Evolutionary conservation across 441 rosid species (phyloP).

Genomic region (Populus hybrid): DNA sequence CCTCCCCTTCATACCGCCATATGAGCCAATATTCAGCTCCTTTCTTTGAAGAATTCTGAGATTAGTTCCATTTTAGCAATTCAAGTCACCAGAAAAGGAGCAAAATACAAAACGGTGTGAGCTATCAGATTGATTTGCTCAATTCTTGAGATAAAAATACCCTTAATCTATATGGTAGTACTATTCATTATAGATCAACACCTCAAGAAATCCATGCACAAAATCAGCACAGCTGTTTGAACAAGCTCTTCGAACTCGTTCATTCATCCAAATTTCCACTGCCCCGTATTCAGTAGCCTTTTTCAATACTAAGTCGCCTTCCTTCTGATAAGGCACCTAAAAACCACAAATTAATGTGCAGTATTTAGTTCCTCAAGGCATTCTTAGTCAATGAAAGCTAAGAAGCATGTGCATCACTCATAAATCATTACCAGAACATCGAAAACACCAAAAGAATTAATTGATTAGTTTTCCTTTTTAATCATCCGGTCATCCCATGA

Average conservation of each 20-base stretch:
- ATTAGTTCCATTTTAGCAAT: conserved; percentile 23
- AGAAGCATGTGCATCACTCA: neutral
- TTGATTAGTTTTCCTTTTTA: neutral
- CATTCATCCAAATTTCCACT: conserved; percentile 98
- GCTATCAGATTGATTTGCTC: conserved; percentile 10
- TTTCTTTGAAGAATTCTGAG: conserved; percentile 75
- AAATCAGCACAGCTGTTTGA: conserved; percentile 92
- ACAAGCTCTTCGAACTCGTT: conserved; percentile 92
- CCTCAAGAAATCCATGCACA: conserved; percentile 88
- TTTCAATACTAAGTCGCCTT: conserved; percentile 83
- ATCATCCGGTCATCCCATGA: neutral
- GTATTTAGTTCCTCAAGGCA: conserved; percentile 3
- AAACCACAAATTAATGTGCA: neutral
- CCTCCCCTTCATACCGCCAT: conserved; percentile 87
- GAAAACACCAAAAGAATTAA: neutral
- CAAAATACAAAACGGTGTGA: neutral
- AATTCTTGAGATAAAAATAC: conserved; percentile 24
- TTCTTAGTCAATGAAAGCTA: neutral
- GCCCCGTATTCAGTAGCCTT: conserved; percentile 98
- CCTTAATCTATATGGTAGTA: conserved; percentile 29
- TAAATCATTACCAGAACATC: neutral
- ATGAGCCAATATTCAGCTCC: conserved; percentile 85
- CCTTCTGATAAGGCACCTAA: conserved; percentile 37
- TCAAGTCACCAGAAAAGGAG: conserved; percentile 16
- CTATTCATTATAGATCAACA: conserved; percentile 35